phyloP scores from a whole-genome alignment of 345 rosid genomes.

The Laguncularia racemosa region DNA sequence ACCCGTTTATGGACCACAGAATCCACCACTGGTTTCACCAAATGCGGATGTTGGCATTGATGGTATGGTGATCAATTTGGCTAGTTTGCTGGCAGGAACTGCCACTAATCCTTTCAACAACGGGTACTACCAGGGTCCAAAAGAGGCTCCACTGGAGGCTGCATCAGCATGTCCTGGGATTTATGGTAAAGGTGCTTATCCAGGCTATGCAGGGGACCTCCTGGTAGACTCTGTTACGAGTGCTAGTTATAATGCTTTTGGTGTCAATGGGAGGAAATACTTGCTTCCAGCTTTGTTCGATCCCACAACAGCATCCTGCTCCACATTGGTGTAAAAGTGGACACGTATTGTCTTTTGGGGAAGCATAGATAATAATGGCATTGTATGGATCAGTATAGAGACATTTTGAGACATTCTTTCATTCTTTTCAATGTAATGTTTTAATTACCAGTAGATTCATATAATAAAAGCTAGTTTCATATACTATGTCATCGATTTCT shows the following conservation, averaged over 20 bases:
- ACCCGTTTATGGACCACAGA: slow-evolving; percentile 18
- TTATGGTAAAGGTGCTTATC: slow-evolving; percentile 17
- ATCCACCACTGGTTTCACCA: slow-evolving; percentile 15
- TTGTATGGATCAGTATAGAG: no score
- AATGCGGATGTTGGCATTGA: slow-evolving; percentile 18
- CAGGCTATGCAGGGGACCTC: slow-evolving; percentile 15
- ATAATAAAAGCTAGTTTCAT: no score
- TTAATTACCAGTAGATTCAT: no score
- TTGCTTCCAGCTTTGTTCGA: slow-evolving; percentile 20
- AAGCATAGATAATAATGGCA: no score
- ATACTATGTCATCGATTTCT: no score
- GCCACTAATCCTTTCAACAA: slow-evolving; percentile 16
- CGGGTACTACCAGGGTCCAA: slow-evolving; percentile 18
- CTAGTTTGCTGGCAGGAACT: slow-evolving; percentile 13
- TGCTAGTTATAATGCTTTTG: slow-evolving; percentile 10
- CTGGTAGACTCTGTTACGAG: slow-evolving; percentile 13
- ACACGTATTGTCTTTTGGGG: no score
- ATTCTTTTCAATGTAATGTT: no score
- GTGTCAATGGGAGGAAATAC: slow-evolving; percentile 15
- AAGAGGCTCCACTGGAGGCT: slow-evolving; percentile 14
- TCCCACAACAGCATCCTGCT: slow-evolving; percentile 12
- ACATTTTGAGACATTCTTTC: no score
- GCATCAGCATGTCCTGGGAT: slow-evolving; percentile 17
- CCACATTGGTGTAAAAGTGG: slow-evolving; percentile 8
- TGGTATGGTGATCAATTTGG: slow-evolving; percentile 19